A percentile compares a stretch with the other conserved stretches of the same genome.
Conservation (phyloP, 23 red algal genomes). For the Gracilaria domingensis region DNA sequence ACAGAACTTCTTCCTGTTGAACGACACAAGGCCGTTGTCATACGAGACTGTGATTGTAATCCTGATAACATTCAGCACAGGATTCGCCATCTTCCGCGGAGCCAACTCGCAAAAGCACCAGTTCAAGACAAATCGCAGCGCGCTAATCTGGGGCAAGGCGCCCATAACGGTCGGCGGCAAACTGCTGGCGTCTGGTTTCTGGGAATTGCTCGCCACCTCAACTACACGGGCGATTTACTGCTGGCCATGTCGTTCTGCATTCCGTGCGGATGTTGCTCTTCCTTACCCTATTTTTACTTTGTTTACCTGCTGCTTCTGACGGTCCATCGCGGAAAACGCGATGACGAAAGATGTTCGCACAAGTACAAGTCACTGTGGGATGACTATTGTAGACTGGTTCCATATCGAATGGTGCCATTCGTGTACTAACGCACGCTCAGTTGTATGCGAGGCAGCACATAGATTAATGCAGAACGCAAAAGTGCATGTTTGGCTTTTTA, state of each 20-base stretch:
- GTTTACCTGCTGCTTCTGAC: constrained; percentile 93
- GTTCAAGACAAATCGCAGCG: constrained; percentile 84
- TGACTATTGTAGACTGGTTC: constrained; percentile 90
- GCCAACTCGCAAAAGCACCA: constrained; percentile 99
- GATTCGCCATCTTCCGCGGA: constrained; percentile 86
- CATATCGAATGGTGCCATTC: constrained; percentile 77
- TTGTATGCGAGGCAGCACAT: not conserved
- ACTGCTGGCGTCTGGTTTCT: constrained; percentile 91
- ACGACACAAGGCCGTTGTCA: constrained; percentile 42
- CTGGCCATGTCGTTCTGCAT: constrained; percentile 83
- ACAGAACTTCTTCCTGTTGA: constrained; percentile 72
- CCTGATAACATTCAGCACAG: constrained; percentile 49
- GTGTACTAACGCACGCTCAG: constrained; percentile 55
- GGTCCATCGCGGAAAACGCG: constrained; percentile 89
- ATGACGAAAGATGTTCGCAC: constrained; percentile 83
- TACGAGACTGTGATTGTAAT: constrained; percentile 21
- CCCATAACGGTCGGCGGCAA: constrained; percentile 83
- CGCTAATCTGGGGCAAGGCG: constrained; percentile 80
- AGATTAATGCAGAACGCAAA: not conserved
- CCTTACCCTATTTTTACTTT: constrained; percentile 92
- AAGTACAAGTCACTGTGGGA: constrained; percentile 93
- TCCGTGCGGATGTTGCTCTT: constrained; percentile 64
- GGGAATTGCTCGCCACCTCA: constrained; percentile 94
- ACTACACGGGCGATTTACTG: constrained; percentile 94
- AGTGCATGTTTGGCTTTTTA: not conserved